A percentile compares a stretch with the other conserved stretches of the same genome.
These are phyloP conservation scores for Backusella mclennaniae DNA, from an alignment of 192 early-diverging fungal genomes.

Conservation along the genomic window DNA sequence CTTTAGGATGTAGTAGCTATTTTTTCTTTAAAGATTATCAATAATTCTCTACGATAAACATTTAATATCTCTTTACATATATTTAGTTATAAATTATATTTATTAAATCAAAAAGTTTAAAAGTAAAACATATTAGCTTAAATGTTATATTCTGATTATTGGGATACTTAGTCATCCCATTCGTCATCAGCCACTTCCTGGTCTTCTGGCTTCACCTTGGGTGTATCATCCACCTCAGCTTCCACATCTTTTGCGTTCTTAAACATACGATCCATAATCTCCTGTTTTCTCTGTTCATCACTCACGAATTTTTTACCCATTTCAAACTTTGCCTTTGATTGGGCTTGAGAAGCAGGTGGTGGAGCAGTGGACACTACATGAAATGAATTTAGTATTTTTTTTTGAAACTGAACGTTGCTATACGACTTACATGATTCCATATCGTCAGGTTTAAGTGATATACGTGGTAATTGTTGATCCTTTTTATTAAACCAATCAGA, in stretches of 20 bases:
- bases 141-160: not conserved
- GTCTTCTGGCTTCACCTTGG: constrained; percentile 7
- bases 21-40: not conserved
- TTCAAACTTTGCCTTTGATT: constrained; percentile 35
- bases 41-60: not conserved
- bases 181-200: constrained; percentile 38
- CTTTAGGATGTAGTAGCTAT: no score
- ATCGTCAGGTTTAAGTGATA: constrained; percentile 30
- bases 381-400: not conserved
- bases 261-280: constrained; percentile 39
- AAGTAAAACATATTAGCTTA: not conserved
- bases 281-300: constrained; percentile 29
- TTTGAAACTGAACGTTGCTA: not conserved
- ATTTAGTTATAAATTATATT: not conserved
- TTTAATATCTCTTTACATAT: no score
- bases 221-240: constrained; percentile 7
- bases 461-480: not conserved
- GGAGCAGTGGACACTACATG: constrained; percentile 27
- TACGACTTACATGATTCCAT: constrained; percentile 30
- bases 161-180: constrained; percentile 20
- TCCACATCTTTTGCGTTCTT: constrained; percentile 30
- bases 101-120: not conserved
- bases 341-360: constrained; percentile 16
- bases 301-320: constrained; percentile 27
- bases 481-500: constrained; percentile 58